Evolutionary conservation across 2,329 filamentous ascomycete species (phyloP).

Genomic region (Cryphonectria japonica): DNA sequence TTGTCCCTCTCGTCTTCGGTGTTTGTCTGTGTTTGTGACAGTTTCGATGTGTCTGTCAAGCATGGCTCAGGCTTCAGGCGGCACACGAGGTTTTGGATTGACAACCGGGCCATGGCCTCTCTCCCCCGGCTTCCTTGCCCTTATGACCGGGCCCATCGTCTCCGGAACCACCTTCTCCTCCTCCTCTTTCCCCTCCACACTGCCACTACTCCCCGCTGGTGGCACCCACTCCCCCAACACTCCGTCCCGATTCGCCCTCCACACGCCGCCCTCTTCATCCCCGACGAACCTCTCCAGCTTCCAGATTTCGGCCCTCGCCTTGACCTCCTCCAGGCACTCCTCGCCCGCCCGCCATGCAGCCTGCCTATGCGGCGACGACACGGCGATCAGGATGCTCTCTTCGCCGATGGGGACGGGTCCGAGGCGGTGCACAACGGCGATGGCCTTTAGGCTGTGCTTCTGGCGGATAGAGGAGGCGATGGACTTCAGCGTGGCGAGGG

Average conservation of each 20-base stretch:
- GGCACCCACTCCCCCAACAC: slow-evolving; percentile 54
- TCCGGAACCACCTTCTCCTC: background rate
- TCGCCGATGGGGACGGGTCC: slow-evolving; percentile 88
- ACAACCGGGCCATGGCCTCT: slow-evolving; percentile 28
- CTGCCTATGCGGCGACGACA: slow-evolving; percentile 80
- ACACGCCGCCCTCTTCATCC: slow-evolving; percentile 71
- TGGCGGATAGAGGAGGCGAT: slow-evolving; percentile 62
- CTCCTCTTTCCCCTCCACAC: background rate
- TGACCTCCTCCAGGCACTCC: slow-evolving; percentile 85
- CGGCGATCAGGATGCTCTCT: slow-evolving; percentile 88
- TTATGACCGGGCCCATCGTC: slow-evolving; percentile 18
- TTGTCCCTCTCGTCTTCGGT: background rate
- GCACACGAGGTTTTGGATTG: slow-evolving; percentile 7
- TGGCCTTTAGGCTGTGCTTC: slow-evolving; percentile 69
- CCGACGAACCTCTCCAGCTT: slow-evolving; percentile 85
- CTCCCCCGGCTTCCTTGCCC: slow-evolving; percentile 21
- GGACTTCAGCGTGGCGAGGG: slow-evolving; percentile 67
- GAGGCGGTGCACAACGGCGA: slow-evolving; percentile 83
- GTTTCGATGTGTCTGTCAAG: background rate
- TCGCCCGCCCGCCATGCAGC: slow-evolving; percentile 88
- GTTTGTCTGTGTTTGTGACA: too few species aligned
- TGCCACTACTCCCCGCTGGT: background rate
- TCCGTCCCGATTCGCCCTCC: slow-evolving; percentile 86
- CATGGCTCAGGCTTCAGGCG: background rate
- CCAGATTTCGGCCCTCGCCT: slow-evolving; percentile 91